Percentiles rank a stretch among this genome's conserved stretches.
These are phyloP conservation scores for Penicillium canescens DNA, from an alignment of 495 filamentous ascomycete genomes.

Conservation along the genomic window DNA sequence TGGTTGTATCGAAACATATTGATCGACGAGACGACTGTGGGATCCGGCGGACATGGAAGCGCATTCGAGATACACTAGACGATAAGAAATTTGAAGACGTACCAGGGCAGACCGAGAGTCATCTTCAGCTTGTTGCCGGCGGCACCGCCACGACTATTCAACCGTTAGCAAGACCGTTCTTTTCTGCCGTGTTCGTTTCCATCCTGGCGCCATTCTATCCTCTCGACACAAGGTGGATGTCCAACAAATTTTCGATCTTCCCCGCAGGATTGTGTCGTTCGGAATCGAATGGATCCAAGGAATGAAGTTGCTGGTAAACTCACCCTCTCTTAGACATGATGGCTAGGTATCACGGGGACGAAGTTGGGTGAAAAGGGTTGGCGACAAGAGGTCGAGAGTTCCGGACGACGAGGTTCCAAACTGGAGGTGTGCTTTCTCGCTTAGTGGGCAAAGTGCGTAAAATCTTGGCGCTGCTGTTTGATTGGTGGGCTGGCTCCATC, in stretches of 20 bases:
- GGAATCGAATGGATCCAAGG: constrained; percentile 12
- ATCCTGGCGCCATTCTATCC: constrained; percentile 10
- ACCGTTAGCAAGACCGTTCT: constrained; percentile 30
- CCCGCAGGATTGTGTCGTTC: constrained; percentile 4
- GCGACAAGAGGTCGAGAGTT: constrained; percentile 37
- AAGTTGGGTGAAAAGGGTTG: constrained; percentile 42
- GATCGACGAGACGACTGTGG: constrained; percentile 14
- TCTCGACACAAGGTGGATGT: constrained; percentile 15
- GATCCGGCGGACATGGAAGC: constrained; percentile 8
- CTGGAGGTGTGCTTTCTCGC: constrained; percentile 41
- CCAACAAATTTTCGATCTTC: constrained; percentile 16
- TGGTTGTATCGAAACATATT: background rate
- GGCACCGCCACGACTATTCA: constrained; percentile 75
- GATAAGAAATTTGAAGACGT: constrained; percentile 51
- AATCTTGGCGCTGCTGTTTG: constrained; percentile 38
- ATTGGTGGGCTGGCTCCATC: constrained; percentile 26
- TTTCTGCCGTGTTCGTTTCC: constrained; percentile 4
- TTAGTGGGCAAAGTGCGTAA: constrained; percentile 48
- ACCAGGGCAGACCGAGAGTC: constrained; percentile 99
- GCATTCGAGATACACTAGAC: constrained; percentile 13
- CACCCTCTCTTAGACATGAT: constrained; percentile 61
- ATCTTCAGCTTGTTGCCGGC: constrained; percentile 99
- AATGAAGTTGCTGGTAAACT: constrained; percentile 25
- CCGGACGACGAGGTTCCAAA: constrained; percentile 19
- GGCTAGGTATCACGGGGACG: constrained; percentile 47